A percentile compares a stretch with the other conserved stretches of the same genome.
Evolutionary conservation across 2,329 filamentous ascomycete genomes (phyloP).

Genomic region (Phaeophleospora eucalypticola): DNA sequence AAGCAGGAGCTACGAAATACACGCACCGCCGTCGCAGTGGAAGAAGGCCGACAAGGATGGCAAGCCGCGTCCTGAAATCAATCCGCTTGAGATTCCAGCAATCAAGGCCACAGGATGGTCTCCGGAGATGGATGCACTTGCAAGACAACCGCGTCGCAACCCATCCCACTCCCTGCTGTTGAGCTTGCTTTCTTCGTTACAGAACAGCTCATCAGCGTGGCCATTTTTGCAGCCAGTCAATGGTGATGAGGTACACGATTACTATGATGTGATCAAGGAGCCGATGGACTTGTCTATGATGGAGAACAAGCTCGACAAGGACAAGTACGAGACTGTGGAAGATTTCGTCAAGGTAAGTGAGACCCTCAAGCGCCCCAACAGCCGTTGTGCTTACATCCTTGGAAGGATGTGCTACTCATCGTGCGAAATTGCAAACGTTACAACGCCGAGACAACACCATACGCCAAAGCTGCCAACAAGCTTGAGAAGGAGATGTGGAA

Average conservation of each 20-base stretch:
- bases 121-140: slow-evolving; percentile 94
- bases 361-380: not conserved
- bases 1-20: slow-evolving; percentile 81
- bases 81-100: slow-evolving; percentile 79
- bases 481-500: slow-evolving; percentile 94
- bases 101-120: slow-evolving; percentile 93
- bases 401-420: slow-evolving; percentile 72
- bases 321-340: slow-evolving; percentile 84
- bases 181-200: slow-evolving; percentile 87
- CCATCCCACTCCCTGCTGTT: slow-evolving; percentile 94
- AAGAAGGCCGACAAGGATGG: slow-evolving; percentile 53
- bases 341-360: slow-evolving; percentile 64
- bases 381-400: not conserved
- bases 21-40: slow-evolving; percentile 83
- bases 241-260: slow-evolving; percentile 93
- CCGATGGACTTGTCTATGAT: slow-evolving; percentile 96
- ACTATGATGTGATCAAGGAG: slow-evolving; percentile 96
- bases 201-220: slow-evolving; percentile 91
- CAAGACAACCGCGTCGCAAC: slow-evolving; percentile 88
- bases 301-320: slow-evolving; percentile 91
- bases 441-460: slow-evolving; percentile 92
- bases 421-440: slow-evolving; percentile 95
- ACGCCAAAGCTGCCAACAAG: slow-evolving; percentile 91
- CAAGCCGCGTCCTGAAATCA: slow-evolving; percentile 59
- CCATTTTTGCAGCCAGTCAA: slow-evolving; percentile 93